Evolutionary conservation across 129 eudicot genomes (phyloP).

Genomic region (Tagetes patula): DNA sequence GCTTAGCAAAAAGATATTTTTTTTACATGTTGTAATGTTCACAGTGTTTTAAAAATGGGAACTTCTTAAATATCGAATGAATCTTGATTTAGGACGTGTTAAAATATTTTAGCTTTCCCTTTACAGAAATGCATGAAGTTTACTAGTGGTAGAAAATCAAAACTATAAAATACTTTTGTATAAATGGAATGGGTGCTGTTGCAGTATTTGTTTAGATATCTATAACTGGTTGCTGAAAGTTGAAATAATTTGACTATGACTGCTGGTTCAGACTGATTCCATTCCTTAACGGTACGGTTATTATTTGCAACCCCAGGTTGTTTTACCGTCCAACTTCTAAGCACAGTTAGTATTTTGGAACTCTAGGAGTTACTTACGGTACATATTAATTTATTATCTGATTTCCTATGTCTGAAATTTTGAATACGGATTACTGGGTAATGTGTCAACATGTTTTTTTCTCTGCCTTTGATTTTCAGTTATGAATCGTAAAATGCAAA

Average conservation of each 20-base stretch:
- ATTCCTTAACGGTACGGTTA: background rate
- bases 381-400: background rate
- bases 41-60: background rate
- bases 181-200: background rate
- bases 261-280: background rate
- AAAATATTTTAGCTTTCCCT: background rate
- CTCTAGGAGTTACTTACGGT: background rate
- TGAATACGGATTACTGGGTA: no score
- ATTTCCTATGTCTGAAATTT: background rate
- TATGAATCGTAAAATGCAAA: constrained; percentile 6
- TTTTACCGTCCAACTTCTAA: background rate
- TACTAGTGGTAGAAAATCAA: background rate
- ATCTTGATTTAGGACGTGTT: background rate
- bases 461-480: background rate
- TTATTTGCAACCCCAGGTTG: background rate
- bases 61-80: background rate
- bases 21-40: background rate
- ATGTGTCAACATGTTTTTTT: background rate
- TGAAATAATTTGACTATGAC: background rate
- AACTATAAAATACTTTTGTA: background rate
- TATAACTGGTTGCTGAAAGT: background rate
- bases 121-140: background rate
- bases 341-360: background rate
- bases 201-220: background rate
- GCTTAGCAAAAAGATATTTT: background rate